A percentile compares a stretch with the other conserved stretches of the same genome.
Conservation (phyloP, 805 yeast species). For the Pichia insulana region DNA sequence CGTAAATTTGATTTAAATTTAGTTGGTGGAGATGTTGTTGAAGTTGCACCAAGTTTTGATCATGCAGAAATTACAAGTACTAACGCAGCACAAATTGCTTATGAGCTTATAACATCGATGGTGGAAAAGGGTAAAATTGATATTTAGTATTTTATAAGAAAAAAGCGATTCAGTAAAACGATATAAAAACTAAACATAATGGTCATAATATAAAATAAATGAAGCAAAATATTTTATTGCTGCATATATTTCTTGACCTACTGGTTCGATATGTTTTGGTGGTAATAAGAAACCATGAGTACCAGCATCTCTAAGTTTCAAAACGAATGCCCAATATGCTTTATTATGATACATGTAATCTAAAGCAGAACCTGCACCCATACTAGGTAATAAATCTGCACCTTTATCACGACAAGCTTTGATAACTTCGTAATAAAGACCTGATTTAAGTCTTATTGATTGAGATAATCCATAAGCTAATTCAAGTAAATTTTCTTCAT, state of each 20-base stretch:
- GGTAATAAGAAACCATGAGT: slow-evolving; percentile 79
- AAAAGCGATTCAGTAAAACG: not conserved
- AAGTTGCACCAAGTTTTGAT: slow-evolving; percentile 58
- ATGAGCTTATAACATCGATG: slow-evolving; percentile 66
- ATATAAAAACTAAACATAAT: not conserved
- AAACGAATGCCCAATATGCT: slow-evolving; percentile 78
- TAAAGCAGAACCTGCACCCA: slow-evolving; percentile 73
- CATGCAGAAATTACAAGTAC: slow-evolving; percentile 57
- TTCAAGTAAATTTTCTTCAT: slow-evolving; percentile 72
- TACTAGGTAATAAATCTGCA: slow-evolving; percentile 60
- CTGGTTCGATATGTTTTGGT: slow-evolving; percentile 58
- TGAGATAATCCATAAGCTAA: slow-evolving; percentile 74
- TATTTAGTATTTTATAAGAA: not conserved
- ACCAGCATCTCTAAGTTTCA: slow-evolving; percentile 76
- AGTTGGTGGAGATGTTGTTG: slow-evolving; percentile 51
- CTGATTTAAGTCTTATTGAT: slow-evolving; percentile 55
- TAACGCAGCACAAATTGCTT: slow-evolving; percentile 65
- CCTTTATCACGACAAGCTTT: slow-evolving; percentile 79
- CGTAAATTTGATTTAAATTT: slow-evolving; percentile 38
- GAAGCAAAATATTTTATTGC: slow-evolving; percentile 58
- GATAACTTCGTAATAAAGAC: slow-evolving; percentile 57
- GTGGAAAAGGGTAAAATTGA: slow-evolving; percentile 39
- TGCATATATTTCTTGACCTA: slow-evolving; percentile 64
- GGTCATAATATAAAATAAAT: slow-evolving; percentile 30
- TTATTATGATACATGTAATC: slow-evolving; percentile 79